Conservation (phyloP, 2,329 filamentous ascomycete genomes). For the Furcasterigmium sp. region DNA sequence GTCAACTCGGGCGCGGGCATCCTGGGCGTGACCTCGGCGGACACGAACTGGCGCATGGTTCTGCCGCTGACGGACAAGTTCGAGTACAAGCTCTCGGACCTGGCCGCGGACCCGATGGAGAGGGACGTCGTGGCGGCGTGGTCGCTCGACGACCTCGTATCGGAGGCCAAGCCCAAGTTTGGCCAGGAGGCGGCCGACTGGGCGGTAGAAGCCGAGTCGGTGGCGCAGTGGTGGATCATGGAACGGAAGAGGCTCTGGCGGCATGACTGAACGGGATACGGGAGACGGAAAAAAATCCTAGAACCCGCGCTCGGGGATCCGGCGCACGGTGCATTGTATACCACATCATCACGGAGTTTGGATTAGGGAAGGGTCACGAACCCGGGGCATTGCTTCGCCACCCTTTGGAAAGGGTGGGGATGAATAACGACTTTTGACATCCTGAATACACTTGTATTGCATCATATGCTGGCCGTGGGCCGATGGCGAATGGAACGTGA, state of each 20-base stretch:
- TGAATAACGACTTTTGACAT: too few species aligned
- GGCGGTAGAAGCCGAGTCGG: constrained; percentile 14
- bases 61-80: constrained; percentile 13
- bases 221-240: constrained; percentile 14
- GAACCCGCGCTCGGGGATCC: too few species aligned
- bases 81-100: constrained; percentile 13
- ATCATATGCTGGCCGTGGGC: too few species aligned
- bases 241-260: constrained; percentile 6
- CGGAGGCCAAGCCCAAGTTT: constrained; percentile 2
- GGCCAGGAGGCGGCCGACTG: constrained; percentile 12
- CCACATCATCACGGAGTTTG: too few species aligned
- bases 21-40: constrained; percentile 13
- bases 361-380: too few species aligned
- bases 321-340: too few species aligned
- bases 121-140: constrained; percentile 6
- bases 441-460: too few species aligned
- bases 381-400: too few species aligned
- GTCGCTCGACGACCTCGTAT: constrained; percentile 8
- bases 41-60: constrained; percentile 11
- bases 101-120: constrained; percentile 10
- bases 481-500: too few species aligned
- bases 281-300: constrained; percentile 1
- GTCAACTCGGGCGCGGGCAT: constrained; percentile 26
- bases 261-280: not conserved
- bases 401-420: too few species aligned